Conservation (phyloP, 768 basidiomycete species). For the Tylopilus cervinicoccineus region DNA sequence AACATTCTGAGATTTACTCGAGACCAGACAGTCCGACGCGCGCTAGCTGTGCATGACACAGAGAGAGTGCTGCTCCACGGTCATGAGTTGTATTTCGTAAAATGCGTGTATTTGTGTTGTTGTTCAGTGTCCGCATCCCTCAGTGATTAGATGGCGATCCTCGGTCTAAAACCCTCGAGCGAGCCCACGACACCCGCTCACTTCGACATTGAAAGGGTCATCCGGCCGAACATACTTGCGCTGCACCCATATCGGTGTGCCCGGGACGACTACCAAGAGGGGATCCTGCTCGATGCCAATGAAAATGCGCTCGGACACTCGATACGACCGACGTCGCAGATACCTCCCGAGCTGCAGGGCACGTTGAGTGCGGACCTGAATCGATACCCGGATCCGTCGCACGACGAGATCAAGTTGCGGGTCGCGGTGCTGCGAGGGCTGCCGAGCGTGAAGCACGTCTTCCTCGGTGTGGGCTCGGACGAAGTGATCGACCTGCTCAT, state of each 20-base stretch:
- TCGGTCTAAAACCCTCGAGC: conserved; percentile 48
- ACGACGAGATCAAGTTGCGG: conserved; percentile 70
- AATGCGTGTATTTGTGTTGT: too few relatives aligned
- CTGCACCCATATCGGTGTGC: conserved; percentile 94
- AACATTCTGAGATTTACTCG: too few relatives aligned
- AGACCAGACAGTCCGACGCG: too few relatives aligned
- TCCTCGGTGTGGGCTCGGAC: conserved; percentile 95
- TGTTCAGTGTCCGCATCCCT: too few relatives aligned
- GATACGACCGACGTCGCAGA: conserved; percentile 41
- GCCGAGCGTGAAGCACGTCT: conserved; percentile 63
- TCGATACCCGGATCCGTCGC: conserved; percentile 92
- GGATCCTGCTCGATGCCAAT: conserved; percentile 94
- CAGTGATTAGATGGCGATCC: conserved; percentile 62
- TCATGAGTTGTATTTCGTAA: too few relatives aligned
- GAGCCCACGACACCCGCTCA: conserved; percentile 60
- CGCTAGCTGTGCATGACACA: too few relatives aligned
- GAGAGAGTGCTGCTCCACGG: too few relatives aligned
- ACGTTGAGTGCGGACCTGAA: conserved; percentile 59
- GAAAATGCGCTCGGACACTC: conserved; percentile 94
- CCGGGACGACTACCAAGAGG: conserved; percentile 88
- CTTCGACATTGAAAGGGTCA: conserved; percentile 78
- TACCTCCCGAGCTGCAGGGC: conserved; percentile 34
- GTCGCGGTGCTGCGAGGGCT: conserved; percentile 73
- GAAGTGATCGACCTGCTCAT: conserved; percentile 95
- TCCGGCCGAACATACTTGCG: conserved; percentile 91